Base-by-base conservation (phyloP, 2,329 filamentous ascomycete species). In the Diaporthe sp. region DNA sequence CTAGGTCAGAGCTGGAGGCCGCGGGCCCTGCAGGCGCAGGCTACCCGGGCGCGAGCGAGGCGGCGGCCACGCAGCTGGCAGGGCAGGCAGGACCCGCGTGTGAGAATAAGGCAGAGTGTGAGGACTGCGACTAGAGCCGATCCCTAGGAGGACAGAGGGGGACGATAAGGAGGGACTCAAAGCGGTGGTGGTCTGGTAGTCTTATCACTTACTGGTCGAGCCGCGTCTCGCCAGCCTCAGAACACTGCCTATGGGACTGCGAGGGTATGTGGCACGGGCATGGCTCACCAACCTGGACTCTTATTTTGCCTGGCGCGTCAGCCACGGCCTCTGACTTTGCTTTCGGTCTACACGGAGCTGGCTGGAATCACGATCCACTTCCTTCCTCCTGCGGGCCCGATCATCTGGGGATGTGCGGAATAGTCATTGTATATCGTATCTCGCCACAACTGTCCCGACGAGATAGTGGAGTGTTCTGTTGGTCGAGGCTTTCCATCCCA, bases 1-100 rank as follows among this genome's bases (percentile, higher is more conserved):
- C 53, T 13, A 37, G 75, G 71, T 28, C 55, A 17, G 65, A 75
- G 67, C 51, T 71, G 12, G 75, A 73, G 34, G 53, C 70, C 34
- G 76, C 49, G 42, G 77, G 65, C 28, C 42, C 72, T 70, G 73
- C 75, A 15, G 75, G 75, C 34, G 75, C 49, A 7, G 73, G 75
- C 12, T 75, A 72, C 31, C 73, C 73, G n/a, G 75, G 75, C 19
- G 61, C 75, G 39, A 70, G 44, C 60, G 60, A 73, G 61, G 76
- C 60, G 37, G 70, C 76, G 44, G 44, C 44, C 12, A 67, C 58
- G 19, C 60, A 53, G 67, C 60, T 62, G 73, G 67, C 57, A 15
- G 68, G 22, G 3, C 25, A 49, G 49, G 61, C 31, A 3, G 19
- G 17, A 4, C 34, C 15, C 9, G 49, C 49, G 17, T 70, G 65